Base-by-base conservation (phyloP, 805 yeast genomes). In the Nakazawaea pomicola region DNA sequence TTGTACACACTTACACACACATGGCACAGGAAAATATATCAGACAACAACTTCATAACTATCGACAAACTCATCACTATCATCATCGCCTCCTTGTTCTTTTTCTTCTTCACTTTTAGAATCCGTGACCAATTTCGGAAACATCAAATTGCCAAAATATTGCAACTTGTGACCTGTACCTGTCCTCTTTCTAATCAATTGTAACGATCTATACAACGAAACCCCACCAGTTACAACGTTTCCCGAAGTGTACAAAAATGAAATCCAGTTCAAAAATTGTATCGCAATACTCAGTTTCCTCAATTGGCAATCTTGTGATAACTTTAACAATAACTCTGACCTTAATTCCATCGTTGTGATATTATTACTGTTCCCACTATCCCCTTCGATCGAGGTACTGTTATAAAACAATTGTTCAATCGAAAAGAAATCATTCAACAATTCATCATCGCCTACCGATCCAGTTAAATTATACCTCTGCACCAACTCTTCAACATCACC, bases 231-330 rank as follows among this genome's bases (percentile, higher is more conserved):
- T 5, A 15, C 16, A 6, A 25, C 14, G 9, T 11, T 8, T 17
- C 32, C 25, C 9, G 41, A 17, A 2, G 36, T 38, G 19, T 19
- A n/a, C 20, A 37, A 12, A 27, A 19, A 40, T 15, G 14, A 4
- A 12, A 8, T 18, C 40, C 36, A 41, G 6, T 17, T 18, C 9
- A 36, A 4, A 11, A 36, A 25, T 11, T 16, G 21, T 12, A 42
- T 20, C 11, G 29, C 41, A 29, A 42, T 42, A 3, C 21, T 21
- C 4, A 32, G 41, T 21, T 37, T 42, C 16, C 37, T 42, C 21
- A 33, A 24, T 14, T 28, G 36, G 18, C 45, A 42, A 21, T 42
- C 24, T 16, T 23, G 10, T 5, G 34, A 16, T n/a, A 42, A 19
- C 9, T 4, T 4, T 15, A 37, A 16, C 15, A 42, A 37, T 18